These are phyloP conservation scores for Candida patagonica DNA, from an alignment of 805 yeast genomes.

Conservation along the genomic window DNA sequence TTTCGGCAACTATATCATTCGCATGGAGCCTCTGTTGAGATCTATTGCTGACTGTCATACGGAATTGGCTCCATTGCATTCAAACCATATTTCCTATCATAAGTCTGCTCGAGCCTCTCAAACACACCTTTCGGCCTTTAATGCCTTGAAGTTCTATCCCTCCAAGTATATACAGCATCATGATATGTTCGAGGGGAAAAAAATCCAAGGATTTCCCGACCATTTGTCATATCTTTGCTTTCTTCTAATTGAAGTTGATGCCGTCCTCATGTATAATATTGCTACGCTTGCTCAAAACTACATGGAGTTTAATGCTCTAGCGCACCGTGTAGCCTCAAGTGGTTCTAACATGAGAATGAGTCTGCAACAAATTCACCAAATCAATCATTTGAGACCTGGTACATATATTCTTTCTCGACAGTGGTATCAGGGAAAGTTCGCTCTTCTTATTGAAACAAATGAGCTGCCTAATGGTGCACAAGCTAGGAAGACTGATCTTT, in stretches of 20 bases:
- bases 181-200: not conserved
- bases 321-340: conserved; percentile 13
- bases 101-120: conserved; percentile 1
- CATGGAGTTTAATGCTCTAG: conserved; percentile 16
- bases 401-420: conserved; percentile 16
- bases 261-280: conserved; percentile 3
- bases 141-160: not conserved
- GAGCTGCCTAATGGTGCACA: conserved; percentile 7
- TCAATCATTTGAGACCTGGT: conserved; percentile 18
- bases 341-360: conserved; percentile 15
- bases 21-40: not conserved
- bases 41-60: not conserved
- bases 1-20: not conserved
- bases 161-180: not conserved
- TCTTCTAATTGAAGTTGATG: conserved; percentile 1
- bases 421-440: not conserved
- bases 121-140: not conserved
- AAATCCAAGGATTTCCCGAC: not conserved
- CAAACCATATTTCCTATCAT: not conserved
- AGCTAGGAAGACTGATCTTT: conserved; percentile 4
- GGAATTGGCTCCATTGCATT: no score
- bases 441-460: conserved; percentile 2
- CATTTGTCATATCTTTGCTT: conserved; percentile 1
- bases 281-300: conserved; percentile 1
- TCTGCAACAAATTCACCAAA: conserved; percentile 15